Evolutionary conservation across 257 asterid species (phyloP).

Genomic region (Leptodermis oblonga): DNA sequence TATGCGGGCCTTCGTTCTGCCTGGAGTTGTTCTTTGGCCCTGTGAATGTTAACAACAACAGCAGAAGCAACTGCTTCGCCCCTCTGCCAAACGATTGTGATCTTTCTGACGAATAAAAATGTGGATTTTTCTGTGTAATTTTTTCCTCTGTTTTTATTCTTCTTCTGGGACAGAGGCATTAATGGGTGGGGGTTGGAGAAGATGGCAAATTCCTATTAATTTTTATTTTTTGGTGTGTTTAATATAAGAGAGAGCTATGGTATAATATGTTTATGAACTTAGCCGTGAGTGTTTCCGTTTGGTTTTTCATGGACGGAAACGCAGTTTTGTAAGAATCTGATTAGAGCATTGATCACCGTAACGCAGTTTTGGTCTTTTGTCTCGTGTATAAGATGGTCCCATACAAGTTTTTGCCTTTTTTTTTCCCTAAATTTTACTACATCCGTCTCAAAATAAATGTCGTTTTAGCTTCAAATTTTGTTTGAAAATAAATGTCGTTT

Average conservation of each 20-base stretch:
- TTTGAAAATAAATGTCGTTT: too few species aligned
- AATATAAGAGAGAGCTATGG: not conserved
- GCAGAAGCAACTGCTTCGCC: too few species aligned
- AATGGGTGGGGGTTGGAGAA: not conserved
- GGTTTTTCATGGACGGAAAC: conserved; percentile 5
- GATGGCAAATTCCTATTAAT: not conserved
- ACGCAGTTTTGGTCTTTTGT: too few species aligned
- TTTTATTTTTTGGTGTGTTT: not conserved
- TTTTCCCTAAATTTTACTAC: too few species aligned
- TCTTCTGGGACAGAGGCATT: not conserved
- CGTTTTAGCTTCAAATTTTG: too few species aligned
- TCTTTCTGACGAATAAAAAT: conserved; percentile 18
- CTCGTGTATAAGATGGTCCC: too few species aligned
- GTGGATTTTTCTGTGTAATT: not conserved
- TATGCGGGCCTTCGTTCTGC: conserved; percentile 69
- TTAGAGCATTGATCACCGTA: not conserved
- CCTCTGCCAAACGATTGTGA: conserved; percentile 26
- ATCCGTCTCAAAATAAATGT: too few species aligned
- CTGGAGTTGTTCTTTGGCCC: conserved; percentile 75
- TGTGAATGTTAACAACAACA: conserved; percentile 34
- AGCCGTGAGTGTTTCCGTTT: conserved; percentile 7
- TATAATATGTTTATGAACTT: not conserved
- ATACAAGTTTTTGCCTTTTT: too few species aligned
- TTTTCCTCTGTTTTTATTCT: too few species aligned
- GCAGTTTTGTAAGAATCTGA: conserved; percentile 5